These are phyloP conservation scores for Exophiala lecanii-corni DNA, from an alignment of 2,329 filamentous ascomycete species.

Conservation along the genomic window DNA sequence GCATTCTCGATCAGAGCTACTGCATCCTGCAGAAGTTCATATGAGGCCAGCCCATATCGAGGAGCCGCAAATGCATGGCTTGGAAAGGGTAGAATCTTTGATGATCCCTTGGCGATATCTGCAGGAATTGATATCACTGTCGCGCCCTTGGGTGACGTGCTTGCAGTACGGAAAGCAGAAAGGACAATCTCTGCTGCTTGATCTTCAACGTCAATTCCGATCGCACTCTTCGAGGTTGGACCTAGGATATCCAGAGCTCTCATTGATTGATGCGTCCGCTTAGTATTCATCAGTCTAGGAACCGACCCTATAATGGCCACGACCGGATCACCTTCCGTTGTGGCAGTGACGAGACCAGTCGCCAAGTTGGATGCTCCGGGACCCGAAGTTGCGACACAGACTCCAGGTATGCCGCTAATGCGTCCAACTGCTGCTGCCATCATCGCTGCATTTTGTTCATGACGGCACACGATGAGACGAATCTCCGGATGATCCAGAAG, in stretches of 20 bases:
- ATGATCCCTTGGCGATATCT: constrained; percentile 40
- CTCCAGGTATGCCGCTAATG: constrained; percentile 44
- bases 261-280: constrained; percentile 47
- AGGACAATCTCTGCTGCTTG: constrained; percentile 46
- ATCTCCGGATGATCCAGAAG: constrained; percentile 45
- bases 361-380: constrained; percentile 46
- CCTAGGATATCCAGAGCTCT: constrained; percentile 41
- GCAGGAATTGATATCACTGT: constrained; percentile 43
- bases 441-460: constrained; percentile 49
- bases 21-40: constrained; percentile 31
- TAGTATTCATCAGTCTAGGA: constrained; percentile 40
- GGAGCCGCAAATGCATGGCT: constrained; percentile 38
- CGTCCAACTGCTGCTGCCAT: constrained; percentile 46
- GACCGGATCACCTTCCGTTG: constrained; percentile 45
- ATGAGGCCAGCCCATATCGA: constrained; percentile 37
- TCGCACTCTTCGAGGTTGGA: constrained; percentile 42
- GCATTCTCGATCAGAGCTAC: constrained; percentile 33
- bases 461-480: constrained; percentile 44
- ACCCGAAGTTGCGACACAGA: constrained; percentile 46
- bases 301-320: constrained; percentile 48
- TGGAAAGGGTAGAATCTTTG: constrained; percentile 38
- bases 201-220: constrained; percentile 43
- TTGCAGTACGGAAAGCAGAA: constrained; percentile 43
- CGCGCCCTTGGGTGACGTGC: constrained; percentile 40
- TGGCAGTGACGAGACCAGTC: constrained; percentile 45